Percentiles rank a stretch among this genome's conserved stretches.
These are phyloP conservation scores for Lachnellula occidentalis DNA, from an alignment of 2,329 filamentous ascomycete genomes.

Conservation along the genomic window DNA sequence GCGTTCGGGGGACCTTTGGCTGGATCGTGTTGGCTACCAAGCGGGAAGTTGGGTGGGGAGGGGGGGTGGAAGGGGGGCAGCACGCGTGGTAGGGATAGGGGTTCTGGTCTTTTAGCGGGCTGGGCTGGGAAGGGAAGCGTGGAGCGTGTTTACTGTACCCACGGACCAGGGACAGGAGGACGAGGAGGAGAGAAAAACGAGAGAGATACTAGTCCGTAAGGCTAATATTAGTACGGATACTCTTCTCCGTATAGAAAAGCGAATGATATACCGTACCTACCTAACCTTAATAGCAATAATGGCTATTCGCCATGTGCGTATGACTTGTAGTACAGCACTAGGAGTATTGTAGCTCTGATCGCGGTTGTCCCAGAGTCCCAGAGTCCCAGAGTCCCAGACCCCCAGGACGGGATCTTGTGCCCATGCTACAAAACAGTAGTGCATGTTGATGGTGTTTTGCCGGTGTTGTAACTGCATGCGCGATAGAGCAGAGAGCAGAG, in stretches of 20 bases:
- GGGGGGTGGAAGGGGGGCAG: neutral
- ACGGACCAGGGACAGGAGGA: too few relatives aligned
- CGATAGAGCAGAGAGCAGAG: neutral
- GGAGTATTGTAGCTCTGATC: neutral
- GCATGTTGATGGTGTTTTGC: neutral
- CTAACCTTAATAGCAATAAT: neutral
- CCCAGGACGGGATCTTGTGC: neutral
- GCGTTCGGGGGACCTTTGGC: constrained; percentile 16
- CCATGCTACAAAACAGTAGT: neutral
- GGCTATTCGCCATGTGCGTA: neutral
- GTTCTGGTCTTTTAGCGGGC: neutral
- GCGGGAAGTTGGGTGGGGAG: constrained; percentile 20
- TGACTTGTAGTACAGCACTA: neutral
- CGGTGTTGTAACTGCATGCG: neutral
- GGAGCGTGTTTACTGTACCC: neutral
- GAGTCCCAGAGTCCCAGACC: neutral
- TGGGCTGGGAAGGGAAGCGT: constrained; percentile 1
- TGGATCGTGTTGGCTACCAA: constrained; percentile 22
- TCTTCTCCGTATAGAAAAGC: neutral
- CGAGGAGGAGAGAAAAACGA: too few relatives aligned
- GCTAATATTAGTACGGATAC: neutral
- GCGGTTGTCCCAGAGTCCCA: neutral
- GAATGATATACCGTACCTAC: neutral
- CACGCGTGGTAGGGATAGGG: neutral
- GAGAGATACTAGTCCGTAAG: neutral